These are phyloP conservation scores for Kodamaea nitidulidarum DNA, from an alignment of 805 yeast species.

Conservation along the genomic window DNA sequence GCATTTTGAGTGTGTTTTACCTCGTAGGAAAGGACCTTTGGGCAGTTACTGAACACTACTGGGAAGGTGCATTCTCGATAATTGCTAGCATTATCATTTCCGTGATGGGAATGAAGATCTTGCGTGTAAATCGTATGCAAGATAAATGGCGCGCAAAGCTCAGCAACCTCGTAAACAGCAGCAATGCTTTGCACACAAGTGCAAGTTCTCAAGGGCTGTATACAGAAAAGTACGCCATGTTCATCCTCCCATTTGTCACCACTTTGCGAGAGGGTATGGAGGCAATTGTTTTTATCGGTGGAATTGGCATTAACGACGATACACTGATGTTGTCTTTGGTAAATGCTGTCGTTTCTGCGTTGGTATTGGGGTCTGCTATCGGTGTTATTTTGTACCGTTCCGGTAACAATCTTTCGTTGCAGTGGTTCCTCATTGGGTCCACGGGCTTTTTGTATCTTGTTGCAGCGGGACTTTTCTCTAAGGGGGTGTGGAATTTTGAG, in stretches of 20 bases:
- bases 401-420: slow-evolving; percentile 75
- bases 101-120: slow-evolving; percentile 43
- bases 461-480: slow-evolving; percentile 80
- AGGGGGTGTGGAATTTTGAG: slow-evolving; percentile 90
- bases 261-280: slow-evolving; percentile 87
- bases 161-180: slow-evolving; percentile 22
- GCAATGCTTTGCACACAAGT: slow-evolving; percentile 20
- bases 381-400: slow-evolving; percentile 70
- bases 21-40: slow-evolving; percentile 42
- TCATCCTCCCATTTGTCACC: slow-evolving; percentile 78
- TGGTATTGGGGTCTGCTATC: slow-evolving; percentile 53
- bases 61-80: slow-evolving; percentile 46
- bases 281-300: slow-evolving; percentile 89
- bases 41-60: slow-evolving; percentile 44
- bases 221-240: slow-evolving; percentile 62
- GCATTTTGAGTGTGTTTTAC: slow-evolving; percentile 37
- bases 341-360: slow-evolving; percentile 57
- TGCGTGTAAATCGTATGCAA: slow-evolving; percentile 43
- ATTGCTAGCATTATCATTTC: slow-evolving; percentile 43
- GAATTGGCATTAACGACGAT: slow-evolving; percentile 52
- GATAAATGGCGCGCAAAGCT: slow-evolving; percentile 42
- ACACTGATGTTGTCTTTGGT: slow-evolving; percentile 43
- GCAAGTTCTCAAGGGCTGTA: slow-evolving; percentile 11
- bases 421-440: slow-evolving; percentile 66
- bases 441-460: slow-evolving; percentile 80